Base-by-base conservation (phyloP, 495 filamentous ascomycete species). In the Talaromyces trachyspermus region DNA sequence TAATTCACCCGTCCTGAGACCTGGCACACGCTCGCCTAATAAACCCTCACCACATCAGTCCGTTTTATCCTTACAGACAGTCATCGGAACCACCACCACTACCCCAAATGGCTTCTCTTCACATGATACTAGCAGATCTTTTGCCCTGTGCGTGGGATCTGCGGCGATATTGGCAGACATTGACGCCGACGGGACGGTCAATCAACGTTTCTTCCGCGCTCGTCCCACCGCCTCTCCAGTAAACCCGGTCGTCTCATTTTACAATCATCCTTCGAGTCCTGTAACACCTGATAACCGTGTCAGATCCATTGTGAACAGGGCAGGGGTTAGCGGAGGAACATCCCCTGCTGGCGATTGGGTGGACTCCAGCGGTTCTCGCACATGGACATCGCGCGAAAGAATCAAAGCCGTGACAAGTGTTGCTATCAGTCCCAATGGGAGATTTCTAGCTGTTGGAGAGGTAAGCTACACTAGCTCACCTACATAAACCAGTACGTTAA, bases 321-420 rank as follows among this genome's bases (percentile, higher is more conserved):
- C 61, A n/a, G 56, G 56, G 19, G 48, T 58, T 1, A 58, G 63
- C 37, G 54, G 56, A 17, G 66, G 56, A 49, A 56, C 55, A 2
- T 66, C 69, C 12, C 66, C 78, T 4, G 62, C 55, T 0, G 59
- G 49, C 42, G 78, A 79, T 30, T 58, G 59, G 66, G 58, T 74
- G 7, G 88, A 94, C 36, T 78, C 74, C 24, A 73, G 80, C 15
- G 73, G 70, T 49, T 75, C 74, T 35, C 88, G 83, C 49, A 83
- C 79, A 25, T 88, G 85, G 86, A 88, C 85, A 5, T 89, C 86
- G 23, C 78, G 87, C 53, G 90, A 95, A 61, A 75, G 89, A 50
- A 84, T 95, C 58, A 95, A 95, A 64, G 88, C 91, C n/a, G 87
- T 89, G 1, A 95, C 89, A n/a, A 94, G 88, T 66, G 76, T 97